Evolutionary conservation across 2,329 filamentous ascomycete species (phyloP), one percentile per base, ranked within the genome.

Genomic region (Cyphellophora europaea): DNA sequence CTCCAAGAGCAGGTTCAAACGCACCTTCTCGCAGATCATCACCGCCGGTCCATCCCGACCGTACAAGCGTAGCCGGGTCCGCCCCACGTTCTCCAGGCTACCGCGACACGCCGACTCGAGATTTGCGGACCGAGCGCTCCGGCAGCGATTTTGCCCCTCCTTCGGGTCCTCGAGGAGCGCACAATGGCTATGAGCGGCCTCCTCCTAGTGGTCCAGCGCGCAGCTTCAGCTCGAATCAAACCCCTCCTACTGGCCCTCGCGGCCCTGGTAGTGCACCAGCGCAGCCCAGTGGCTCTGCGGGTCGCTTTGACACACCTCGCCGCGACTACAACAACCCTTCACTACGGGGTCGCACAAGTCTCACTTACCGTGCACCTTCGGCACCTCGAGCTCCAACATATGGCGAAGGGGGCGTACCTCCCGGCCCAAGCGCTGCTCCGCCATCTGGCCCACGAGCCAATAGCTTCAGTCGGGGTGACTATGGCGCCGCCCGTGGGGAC

Each of bases 1-100:
- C 72, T 25, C 65, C 64, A 19, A 54, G 55, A 25, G 21, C 21
- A 27, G 57, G 63, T 27, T 73, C 76, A 6, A 66, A 58, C 13
- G 56, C 66, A 13, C 75, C 71, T 18, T 79, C 76, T 14, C 68
- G 74, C 37, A 66, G 73, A 32, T 77, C 77, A 6, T 79, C 77
- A 5, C 77, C 77, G 11, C 70, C 62, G 16, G 56, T 70, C 11
- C 71, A 75, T 47, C 65, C 67, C 11, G 76, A 74, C 44, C 65
- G 71, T 45, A 51, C 63, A 32, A 63, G 59, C 31, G 49, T 65
- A 36, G 39, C 44, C 43, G 53, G 40, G 32, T 53, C 36, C 27
- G 31, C 30, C 41, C 43, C 37, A 31, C 48, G 35, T 45, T 53
- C 48, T 15, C 45, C 54, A 6, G 40, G 40, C 16, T 38, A 39